phyloP scores from a whole-genome alignment of 257 asterid genomes.

The Nicotiana tabacum region DNA sequence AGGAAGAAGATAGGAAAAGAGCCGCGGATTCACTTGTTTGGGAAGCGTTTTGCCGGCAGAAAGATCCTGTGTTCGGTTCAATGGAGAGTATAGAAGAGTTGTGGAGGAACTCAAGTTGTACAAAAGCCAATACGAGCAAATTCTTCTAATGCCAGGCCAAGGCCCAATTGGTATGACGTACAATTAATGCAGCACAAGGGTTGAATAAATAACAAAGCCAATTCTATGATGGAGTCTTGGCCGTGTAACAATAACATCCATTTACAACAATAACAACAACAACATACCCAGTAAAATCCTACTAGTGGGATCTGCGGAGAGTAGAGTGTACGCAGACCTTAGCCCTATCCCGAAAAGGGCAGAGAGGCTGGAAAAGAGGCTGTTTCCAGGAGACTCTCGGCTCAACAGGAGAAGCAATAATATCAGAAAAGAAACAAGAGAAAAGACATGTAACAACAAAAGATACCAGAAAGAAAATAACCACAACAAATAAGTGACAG shows the following conservation, averaged over 20 bases:
- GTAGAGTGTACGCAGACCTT: no score
- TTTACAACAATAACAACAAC: background rate
- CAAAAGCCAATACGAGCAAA: constrained; percentile 38
- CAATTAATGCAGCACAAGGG: constrained; percentile 19
- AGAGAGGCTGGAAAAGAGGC: no score
- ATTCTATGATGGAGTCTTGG: constrained; percentile 23
- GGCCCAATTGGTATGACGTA: constrained; percentile 18
- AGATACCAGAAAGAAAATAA: no score
- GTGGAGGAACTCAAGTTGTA: constrained; percentile 52
- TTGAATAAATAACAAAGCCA: constrained; percentile 18
- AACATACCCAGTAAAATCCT: no score
- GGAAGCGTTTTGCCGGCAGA: constrained; percentile 67
- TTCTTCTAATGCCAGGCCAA: background rate
- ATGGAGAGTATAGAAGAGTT: constrained; percentile 48
- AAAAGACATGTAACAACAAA: no score
- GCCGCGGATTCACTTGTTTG: constrained; percentile 67
- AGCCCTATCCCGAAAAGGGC: no score
- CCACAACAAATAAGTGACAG: no score
- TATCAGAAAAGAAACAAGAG: no score
- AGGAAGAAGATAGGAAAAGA: background rate
- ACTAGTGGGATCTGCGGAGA: no score
- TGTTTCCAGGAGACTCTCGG: no score
- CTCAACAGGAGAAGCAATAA: no score
- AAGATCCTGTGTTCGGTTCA: constrained; percentile 56
- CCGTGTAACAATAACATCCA: constrained; percentile 15